Conservation (phyloP, 805 yeast genomes). For the Candida lessepsii region DNA sequence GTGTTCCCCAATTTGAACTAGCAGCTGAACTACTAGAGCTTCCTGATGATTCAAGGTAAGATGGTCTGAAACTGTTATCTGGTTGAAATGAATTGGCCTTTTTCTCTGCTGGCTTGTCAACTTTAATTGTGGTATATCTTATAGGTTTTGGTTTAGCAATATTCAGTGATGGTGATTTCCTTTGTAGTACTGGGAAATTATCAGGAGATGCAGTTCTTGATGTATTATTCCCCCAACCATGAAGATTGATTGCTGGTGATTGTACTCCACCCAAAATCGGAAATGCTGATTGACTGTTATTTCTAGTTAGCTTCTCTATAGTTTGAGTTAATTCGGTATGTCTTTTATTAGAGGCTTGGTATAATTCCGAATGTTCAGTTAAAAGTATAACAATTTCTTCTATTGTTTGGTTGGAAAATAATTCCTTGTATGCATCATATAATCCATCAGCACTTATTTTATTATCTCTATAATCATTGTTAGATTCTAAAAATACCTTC, state of each 20-base stretch:
- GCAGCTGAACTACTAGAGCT: conserved; percentile 16
- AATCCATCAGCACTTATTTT: conserved; percentile 50
- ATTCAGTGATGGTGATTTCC: conserved; percentile 14
- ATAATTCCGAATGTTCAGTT: conserved; percentile 59
- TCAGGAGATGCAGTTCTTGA: conserved; percentile 21
- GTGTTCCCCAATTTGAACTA: conserved; percentile 10
- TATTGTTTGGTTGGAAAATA: conserved; percentile 20
- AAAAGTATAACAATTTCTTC: conserved; percentile 58
- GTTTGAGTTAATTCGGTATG: conserved; percentile 9
- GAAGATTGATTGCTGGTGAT: conserved; percentile 14
- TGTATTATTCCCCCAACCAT: conserved; percentile 29
- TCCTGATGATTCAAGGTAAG: conserved; percentile 26
- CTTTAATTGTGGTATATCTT: conserved; percentile 34
- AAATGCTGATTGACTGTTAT: conserved; percentile 26
- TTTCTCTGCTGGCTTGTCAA: conserved; percentile 3
- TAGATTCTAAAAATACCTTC: conserved; percentile 48
- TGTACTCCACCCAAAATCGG: conserved; percentile 45
- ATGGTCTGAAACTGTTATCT: conserved; percentile 26
- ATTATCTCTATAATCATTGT: conserved; percentile 46
- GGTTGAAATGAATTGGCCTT: conserved; percentile 19
- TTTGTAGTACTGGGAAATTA: conserved; percentile 35
- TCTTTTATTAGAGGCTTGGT: conserved; percentile 34
- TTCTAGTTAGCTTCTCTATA: conserved; percentile 18
- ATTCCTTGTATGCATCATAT: conserved; percentile 39
- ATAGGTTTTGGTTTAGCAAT: conserved; percentile 25